Percentiles rank a stretch among this genome's conserved stretches.
Conservation (phyloP, 2,329 filamentous ascomycete genomes). For the Myriangium duriaei region DNA sequence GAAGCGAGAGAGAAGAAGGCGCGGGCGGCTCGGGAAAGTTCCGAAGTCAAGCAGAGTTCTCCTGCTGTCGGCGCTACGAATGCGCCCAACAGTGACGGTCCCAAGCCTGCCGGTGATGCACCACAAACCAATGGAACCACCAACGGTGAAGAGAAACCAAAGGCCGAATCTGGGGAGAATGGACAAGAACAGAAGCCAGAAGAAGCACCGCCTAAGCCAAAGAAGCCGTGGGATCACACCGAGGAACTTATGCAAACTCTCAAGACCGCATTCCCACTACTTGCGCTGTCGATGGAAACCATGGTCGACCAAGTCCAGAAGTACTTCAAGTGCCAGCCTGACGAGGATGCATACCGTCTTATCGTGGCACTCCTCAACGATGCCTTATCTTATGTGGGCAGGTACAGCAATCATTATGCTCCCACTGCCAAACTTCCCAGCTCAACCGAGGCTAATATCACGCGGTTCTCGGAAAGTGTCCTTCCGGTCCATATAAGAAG, state of each 20-base stretch:
- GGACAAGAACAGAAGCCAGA: slow-evolving; percentile 15
- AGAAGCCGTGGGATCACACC: slow-evolving; percentile 89
- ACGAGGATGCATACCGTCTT: slow-evolving; percentile 92
- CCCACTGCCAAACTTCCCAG: slow-evolving; percentile 81
- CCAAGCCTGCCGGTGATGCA: slow-evolving; percentile 27
- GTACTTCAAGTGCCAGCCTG: slow-evolving; percentile 96
- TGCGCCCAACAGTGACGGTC: slow-evolving; percentile 20
- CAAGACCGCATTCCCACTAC: slow-evolving; percentile 90
- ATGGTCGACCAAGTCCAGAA: slow-evolving; percentile 99
- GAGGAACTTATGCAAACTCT: slow-evolving; percentile 92
- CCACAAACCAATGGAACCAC: slow-evolving; percentile 23
- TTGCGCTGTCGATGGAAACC: slow-evolving; percentile 96
- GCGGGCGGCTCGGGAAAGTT: slow-evolving; percentile 46
- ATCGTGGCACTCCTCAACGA: slow-evolving; percentile 98
- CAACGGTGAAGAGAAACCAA: slow-evolving; percentile 25
- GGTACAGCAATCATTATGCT: slow-evolving; percentile 74
- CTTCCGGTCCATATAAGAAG: slow-evolving; percentile 88
- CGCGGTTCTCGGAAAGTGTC: slow-evolving; percentile 90
- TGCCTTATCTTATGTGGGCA: slow-evolving; percentile 79
- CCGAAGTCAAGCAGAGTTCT: slow-evolving; percentile 28
- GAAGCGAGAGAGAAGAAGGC: slow-evolving; percentile 41
- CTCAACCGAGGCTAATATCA: slow-evolving; percentile 92
- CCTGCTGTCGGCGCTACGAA: slow-evolving; percentile 29
- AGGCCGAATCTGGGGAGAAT: slow-evolving; percentile 14
- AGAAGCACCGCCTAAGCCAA: slow-evolving; percentile 35